A percentile compares a stretch with the other conserved stretches of the same genome.
These are phyloP conservation scores for Sicyos edulis DNA, from an alignment of 306 rosid genomes.

Conservation along the genomic window DNA sequence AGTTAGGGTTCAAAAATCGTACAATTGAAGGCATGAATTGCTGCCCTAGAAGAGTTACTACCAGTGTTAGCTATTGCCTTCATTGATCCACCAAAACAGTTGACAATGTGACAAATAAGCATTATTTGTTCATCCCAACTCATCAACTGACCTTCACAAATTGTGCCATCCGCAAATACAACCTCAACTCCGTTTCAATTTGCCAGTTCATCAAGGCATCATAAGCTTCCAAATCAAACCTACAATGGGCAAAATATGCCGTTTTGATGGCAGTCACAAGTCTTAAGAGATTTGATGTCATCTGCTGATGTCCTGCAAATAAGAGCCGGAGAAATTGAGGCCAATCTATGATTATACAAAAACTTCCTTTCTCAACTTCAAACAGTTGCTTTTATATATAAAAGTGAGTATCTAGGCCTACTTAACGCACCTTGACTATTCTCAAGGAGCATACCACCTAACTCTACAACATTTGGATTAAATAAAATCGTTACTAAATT, in stretches of 20 bases:
- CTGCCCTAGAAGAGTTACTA: constrained; percentile 89
- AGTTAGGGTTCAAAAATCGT: constrained; percentile 72
- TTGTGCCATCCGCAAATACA: constrained; percentile 88
- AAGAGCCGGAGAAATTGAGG: constrained; percentile 13
- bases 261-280: constrained; percentile 88
- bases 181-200: constrained; percentile 69
- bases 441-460: too few species aligned
- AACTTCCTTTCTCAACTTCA: neutral
- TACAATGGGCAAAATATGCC: constrained; percentile 92
- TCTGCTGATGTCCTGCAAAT: constrained; percentile 71
- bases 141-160: constrained; percentile 94
- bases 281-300: constrained; percentile 58
- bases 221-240: constrained; percentile 91
- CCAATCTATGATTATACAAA: neutral
- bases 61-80: constrained; percentile 92
- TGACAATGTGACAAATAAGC: constrained; percentile 88
- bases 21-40: constrained; percentile 75
- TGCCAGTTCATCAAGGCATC: constrained; percentile 72
- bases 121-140: constrained; percentile 97
- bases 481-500: too few species aligned
- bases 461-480: too few species aligned
- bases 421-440: too few species aligned
- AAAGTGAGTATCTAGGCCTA: too few species aligned
- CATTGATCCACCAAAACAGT: constrained; percentile 81
- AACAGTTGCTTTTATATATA: neutral